Base-by-base conservation (phyloP, 371 early-diverging fungal species). In the Mucor indicus region DNA sequence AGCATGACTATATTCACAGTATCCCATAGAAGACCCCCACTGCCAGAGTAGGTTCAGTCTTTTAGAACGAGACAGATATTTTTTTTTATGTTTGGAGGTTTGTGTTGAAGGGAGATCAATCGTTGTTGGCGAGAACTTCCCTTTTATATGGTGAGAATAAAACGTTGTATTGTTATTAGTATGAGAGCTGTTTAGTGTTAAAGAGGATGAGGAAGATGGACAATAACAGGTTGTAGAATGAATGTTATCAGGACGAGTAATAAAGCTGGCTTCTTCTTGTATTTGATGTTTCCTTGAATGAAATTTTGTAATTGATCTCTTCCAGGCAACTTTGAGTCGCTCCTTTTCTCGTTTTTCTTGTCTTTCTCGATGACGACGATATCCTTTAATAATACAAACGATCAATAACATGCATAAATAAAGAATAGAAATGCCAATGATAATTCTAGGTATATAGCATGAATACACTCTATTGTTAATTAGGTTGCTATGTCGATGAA, bases 11-110 rank as follows among this genome's bases (percentile, higher is more conserved):
- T 53, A 53, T 44, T 48, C 49, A 3, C 48, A 48, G 31, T 53
- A 53, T 0, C 53, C 59, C 53, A 48, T 44, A 1, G 59, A 31
- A 3, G 48, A 35, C 30, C 53, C 33, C 58, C 58, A 57, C 20
- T 57, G 52, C 58, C 59, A 58, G 32, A 58, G 10, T 20, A 58
- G 23, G 0, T 12, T 29, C 1, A 58, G 22, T 8, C 37, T 35
- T 24, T 58, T 36, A 11, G 36, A n/a, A n/a, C n/a, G n/a, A n/a
- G n/a, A n/a, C n/a, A n/a, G n/a, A n/a, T n/a, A n/a, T n/a, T n/a
- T n/a, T n/a, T n/a, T n/a, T n/a, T n/a, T n/a, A n/a, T n/a, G n/a
- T n/a, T n/a, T n/a, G n/a, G n/a, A n/a, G n/a, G n/a, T n/a, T n/a
- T n/a, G n/a, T n/a, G n/a, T n/a, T n/a, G n/a, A n/a, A n/a, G n/a